Percentiles rank a stretch among this genome's conserved stretches.
Conservation (phyloP, 768 basidiomycete species). For the Leccinum olivaceopallidum region DNA sequence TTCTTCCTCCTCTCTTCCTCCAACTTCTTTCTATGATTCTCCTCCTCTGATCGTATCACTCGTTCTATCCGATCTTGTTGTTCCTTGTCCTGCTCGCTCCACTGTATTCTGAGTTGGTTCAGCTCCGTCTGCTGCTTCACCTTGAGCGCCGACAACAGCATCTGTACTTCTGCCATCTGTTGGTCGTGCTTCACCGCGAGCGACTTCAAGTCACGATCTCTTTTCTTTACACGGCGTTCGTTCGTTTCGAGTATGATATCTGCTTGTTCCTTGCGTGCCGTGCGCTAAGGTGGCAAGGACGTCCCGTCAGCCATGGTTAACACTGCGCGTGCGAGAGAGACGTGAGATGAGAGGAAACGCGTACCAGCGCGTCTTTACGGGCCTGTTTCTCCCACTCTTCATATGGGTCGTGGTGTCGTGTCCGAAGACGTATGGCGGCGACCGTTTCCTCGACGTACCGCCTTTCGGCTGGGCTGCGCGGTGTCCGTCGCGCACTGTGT, state of each 20-base stretch:
- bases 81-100: slow-evolving; percentile 44
- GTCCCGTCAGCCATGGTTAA: background rate
- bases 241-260: slow-evolving; percentile 21
- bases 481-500: slow-evolving; percentile 22
- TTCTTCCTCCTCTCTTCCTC: slow-evolving; percentile 56
- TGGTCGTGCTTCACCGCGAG: slow-evolving; percentile 44
- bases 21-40: slow-evolving; percentile 48
- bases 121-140: slow-evolving; percentile 49
- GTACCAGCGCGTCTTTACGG: slow-evolving; percentile 43
- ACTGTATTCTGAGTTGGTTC: slow-evolving; percentile 41
- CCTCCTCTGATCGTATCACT: slow-evolving; percentile 64
- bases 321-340: background rate
- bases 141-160: slow-evolving; percentile 42
- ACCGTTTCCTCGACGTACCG: slow-evolving; percentile 45
- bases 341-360: slow-evolving; percentile 8
- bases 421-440: slow-evolving; percentile 45
- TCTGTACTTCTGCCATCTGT: slow-evolving; percentile 55
- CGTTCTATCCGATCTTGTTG: slow-evolving; percentile 61
- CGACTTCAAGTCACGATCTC: slow-evolving; percentile 24
- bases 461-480: slow-evolving; percentile 33
- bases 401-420: slow-evolving; percentile 45
- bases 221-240: slow-evolving; percentile 11
- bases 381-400: slow-evolving; percentile 49
- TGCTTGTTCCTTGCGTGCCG: slow-evolving; percentile 37
- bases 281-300: slow-evolving; percentile 29